Conservation (phyloP, 768 basidiomycete species). For the Rhodotorula diobovata region DNA sequence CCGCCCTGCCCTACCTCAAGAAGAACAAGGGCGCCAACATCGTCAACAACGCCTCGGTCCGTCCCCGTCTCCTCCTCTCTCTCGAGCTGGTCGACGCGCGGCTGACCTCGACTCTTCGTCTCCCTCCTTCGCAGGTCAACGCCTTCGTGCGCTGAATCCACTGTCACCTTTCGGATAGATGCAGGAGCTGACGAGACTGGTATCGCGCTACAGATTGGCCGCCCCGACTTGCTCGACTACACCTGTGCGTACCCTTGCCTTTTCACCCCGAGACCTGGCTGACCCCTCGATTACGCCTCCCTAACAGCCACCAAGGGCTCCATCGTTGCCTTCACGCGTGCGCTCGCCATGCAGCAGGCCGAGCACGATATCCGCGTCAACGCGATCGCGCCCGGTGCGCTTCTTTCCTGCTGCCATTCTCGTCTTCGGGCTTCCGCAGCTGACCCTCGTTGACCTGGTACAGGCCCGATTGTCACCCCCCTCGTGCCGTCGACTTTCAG, state of each 20-base stretch:
- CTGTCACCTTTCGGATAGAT: rapidly evolving
- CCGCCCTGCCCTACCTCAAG: conserved; percentile 52
- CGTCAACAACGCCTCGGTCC: conserved; percentile 50
- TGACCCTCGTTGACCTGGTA: conserved; percentile 10
- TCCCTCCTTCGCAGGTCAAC: conserved; percentile 46
- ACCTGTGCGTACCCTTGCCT: neutral
- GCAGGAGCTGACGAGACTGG: neutral
- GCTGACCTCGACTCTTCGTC: conserved; percentile 1
- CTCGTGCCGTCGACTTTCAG: conserved; percentile 46
- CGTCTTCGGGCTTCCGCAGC: neutral
- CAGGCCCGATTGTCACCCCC: conserved; percentile 56
- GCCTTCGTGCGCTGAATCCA: conserved; percentile 42
- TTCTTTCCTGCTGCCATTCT: neutral
- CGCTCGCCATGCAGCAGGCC: conserved; percentile 55
- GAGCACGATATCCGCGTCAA: conserved; percentile 55
- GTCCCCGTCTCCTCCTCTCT: neutral
- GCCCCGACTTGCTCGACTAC: conserved; percentile 56
- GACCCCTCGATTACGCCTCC: neutral
- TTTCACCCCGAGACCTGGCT: no score
- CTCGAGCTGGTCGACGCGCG: no score
- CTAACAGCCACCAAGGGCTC: conserved; percentile 54
- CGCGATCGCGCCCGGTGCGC: conserved; percentile 41
- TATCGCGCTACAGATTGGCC: conserved; percentile 45
- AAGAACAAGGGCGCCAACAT: conserved; percentile 49
- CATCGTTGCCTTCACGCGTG: conserved; percentile 54